phyloP scores from a whole-genome alignment of 2,329 filamentous ascomycete species.

The Botrytis galanthina region DNA sequence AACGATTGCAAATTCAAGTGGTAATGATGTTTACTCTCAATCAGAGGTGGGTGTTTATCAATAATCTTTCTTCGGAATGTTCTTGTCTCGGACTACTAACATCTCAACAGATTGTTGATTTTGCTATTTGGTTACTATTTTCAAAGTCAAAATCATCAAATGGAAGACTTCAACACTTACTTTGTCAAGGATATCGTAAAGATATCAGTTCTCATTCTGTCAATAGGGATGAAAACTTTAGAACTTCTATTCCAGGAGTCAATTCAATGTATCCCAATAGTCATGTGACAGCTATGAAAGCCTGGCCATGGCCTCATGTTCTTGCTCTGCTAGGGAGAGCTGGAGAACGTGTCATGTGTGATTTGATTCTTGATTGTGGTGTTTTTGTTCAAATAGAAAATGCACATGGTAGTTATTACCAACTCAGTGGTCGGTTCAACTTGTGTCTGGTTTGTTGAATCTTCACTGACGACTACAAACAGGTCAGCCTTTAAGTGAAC shows the following conservation, averaged over 20 bases:
- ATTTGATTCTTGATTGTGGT: slow-evolving; percentile 73
- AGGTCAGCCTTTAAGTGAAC: slow-evolving; percentile 36
- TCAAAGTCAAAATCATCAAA: slow-evolving; percentile 49
- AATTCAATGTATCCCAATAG: slow-evolving; percentile 64
- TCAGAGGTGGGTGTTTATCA: slow-evolving; percentile 54
- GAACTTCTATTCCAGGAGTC: slow-evolving; percentile 62
- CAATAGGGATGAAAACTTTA: slow-evolving; percentile 33
- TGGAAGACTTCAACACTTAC: slow-evolving; percentile 65
- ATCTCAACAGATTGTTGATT: slow-evolving; percentile 65
- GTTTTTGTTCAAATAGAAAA: slow-evolving; percentile 65
- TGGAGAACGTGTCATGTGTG: slow-evolving; percentile 74
- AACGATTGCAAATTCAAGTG: slow-evolving; percentile 46
- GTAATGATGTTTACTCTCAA: slow-evolving; percentile 53
- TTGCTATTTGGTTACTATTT: slow-evolving; percentile 76
- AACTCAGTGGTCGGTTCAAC: slow-evolving; percentile 66
- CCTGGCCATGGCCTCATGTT: slow-evolving; percentile 70
- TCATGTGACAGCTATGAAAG: slow-evolving; percentile 67
- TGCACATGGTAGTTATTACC: slow-evolving; percentile 66
- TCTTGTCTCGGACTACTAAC: slow-evolving; percentile 16
- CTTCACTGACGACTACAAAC: slow-evolving; percentile 20
- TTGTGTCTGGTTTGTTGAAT: slow-evolving; percentile 10
- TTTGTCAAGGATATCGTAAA: slow-evolving; percentile 79
- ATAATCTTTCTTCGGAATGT: slow-evolving; percentile 20
- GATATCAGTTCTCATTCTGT: slow-evolving; percentile 32
- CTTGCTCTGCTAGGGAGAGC: slow-evolving; percentile 70